These are phyloP conservation scores for Pinus tabuliformis DNA, from an alignment of 75 land plant genomes.

Conservation along the genomic window DNA sequence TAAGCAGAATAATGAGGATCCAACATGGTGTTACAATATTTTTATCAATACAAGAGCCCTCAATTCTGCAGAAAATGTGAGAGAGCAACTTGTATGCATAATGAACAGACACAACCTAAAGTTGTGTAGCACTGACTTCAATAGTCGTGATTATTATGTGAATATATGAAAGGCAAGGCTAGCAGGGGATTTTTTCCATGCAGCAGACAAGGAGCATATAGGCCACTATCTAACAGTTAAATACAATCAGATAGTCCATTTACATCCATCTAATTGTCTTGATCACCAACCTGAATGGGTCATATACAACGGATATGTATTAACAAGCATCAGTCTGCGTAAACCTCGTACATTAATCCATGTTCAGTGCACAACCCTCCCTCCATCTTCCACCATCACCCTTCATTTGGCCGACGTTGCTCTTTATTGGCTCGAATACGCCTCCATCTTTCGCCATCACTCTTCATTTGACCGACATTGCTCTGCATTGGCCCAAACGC, in stretches of 20 bases:
- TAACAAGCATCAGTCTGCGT: no score
- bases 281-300: no score
- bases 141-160: no score
- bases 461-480: no score
- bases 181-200: constrained; percentile 97
- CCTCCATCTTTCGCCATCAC: no score
- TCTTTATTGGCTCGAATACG: no score
- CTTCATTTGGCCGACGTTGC: no score
- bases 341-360: no score
- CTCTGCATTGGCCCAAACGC: no score
- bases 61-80: constrained; percentile 92
- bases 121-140: background rate
- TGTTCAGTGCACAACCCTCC: no score
- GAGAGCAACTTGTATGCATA: constrained; percentile 51
- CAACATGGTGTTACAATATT: constrained; percentile 94
- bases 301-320: no score
- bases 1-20: constrained; percentile 92
- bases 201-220: constrained; percentile 90
- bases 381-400: no score
- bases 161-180: constrained; percentile 42
- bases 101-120: constrained; percentile 63
- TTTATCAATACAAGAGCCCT: constrained; percentile 82
- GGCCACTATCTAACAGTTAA: constrained; percentile 96
- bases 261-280: constrained; percentile 81
- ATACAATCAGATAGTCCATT: constrained; percentile 93